phyloP scores from a whole-genome alignment of 2,329 filamentous ascomycete species.

The Neospermospora avenae region DNA sequence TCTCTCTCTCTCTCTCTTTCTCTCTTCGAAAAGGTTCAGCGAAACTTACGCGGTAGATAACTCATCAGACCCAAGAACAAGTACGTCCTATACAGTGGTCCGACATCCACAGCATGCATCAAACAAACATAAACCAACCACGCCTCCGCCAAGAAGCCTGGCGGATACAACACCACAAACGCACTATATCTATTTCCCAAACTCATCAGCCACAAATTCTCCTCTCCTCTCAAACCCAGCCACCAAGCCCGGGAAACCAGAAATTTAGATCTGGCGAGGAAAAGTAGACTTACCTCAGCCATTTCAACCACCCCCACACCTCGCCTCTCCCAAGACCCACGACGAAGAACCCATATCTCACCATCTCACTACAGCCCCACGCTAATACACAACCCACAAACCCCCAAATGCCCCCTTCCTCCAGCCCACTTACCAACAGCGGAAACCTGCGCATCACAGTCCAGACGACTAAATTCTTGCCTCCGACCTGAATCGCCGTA shows the following conservation, averaged over 20 bases:
- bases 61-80: background rate
- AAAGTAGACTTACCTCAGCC: background rate
- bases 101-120: background rate
- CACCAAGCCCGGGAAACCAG: background rate
- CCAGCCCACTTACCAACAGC: background rate
- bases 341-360: background rate
- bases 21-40: too few relatives aligned
- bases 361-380: background rate
- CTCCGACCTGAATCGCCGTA: background rate
- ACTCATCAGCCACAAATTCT: background rate
- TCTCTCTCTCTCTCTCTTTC: too few relatives aligned
- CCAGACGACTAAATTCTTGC: background rate
- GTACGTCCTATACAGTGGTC: background rate
- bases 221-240: background rate
- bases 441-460: background rate
- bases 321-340: background rate
- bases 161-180: slow-evolving; percentile 2
- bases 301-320: background rate
- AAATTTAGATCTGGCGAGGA: background rate
- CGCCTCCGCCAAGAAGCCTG: background rate
- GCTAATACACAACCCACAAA: background rate
- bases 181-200: background rate
- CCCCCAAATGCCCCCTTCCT: background rate
- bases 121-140: background rate
- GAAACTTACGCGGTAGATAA: background rate